Evolutionary conservation across 2,329 filamentous ascomycete genomes (phyloP).

Genomic region (Colletotrichum cereale): DNA sequence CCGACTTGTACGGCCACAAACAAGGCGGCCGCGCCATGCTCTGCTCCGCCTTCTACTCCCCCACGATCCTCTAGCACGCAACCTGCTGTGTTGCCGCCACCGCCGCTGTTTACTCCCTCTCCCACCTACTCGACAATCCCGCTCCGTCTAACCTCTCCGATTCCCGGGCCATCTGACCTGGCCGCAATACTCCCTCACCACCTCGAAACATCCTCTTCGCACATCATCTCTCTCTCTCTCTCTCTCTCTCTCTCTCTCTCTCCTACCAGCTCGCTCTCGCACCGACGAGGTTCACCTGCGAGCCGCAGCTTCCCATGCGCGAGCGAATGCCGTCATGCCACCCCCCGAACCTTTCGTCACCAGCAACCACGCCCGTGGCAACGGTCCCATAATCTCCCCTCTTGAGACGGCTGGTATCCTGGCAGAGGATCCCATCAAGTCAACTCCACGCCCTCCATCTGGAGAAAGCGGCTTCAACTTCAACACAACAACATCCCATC

Average conservation of each 20-base stretch:
- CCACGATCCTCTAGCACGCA: conserved; percentile 35
- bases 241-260: not conserved
- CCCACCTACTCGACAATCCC: not conserved
- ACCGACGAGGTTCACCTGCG: conserved; percentile 18
- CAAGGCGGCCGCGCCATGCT: conserved; percentile 36
- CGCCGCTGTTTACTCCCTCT: not conserved
- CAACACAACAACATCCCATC: conserved; percentile 1
- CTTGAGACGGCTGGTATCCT: conserved; percentile 1
- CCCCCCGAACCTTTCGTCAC: conserved; percentile 26
- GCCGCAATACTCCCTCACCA: not conserved
- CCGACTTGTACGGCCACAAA: not conserved
- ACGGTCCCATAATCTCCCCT: conserved; percentile 19
- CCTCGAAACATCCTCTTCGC: not conserved
- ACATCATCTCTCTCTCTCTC: not conserved
- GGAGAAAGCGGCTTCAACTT: conserved; percentile 31
- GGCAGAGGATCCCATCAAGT: not conserved
- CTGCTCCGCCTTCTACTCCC: conserved; percentile 15
- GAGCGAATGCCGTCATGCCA: conserved; percentile 34
- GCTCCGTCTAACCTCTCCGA: not conserved
- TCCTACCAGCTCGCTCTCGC: not conserved
- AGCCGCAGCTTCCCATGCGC: conserved; percentile 36
- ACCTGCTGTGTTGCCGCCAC: not conserved
- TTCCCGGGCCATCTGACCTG: not conserved
- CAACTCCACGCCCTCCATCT: conserved; percentile 9
- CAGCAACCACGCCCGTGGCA: conserved; percentile 19